Evolutionary conservation across 441 rosid genomes (phyloP).

Genomic region (Daphne laureola): DNA sequence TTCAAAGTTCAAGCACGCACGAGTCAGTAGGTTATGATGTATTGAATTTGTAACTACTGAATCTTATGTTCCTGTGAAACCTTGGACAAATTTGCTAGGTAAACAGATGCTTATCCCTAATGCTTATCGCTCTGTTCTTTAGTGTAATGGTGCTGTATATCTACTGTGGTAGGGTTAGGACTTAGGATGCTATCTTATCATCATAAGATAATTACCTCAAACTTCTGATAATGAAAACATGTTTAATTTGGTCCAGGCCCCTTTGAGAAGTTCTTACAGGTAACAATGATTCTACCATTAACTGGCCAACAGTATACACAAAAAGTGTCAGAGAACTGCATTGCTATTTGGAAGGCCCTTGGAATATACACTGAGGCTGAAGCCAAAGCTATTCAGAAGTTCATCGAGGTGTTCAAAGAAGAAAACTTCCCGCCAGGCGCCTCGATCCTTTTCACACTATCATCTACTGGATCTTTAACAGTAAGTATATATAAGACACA

Average conservation of each 20-base stretch:
- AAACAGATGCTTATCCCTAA: too few species aligned
- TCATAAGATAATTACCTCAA: not conserved
- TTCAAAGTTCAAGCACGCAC: too few species aligned
- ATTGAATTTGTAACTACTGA: too few species aligned
- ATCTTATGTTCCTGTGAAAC: too few species aligned
- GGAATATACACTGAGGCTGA: conserved; percentile 68
- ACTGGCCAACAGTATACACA: conserved; percentile 69
- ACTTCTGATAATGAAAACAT: not conserved
- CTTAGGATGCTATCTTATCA: too few species aligned
- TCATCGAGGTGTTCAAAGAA: conserved; percentile 47
- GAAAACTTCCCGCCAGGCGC: conserved; percentile 63
- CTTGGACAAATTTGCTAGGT: too few species aligned
- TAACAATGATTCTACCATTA: conserved; percentile 74
- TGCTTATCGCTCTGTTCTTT: too few species aligned
- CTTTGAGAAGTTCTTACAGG: conserved; percentile 60
- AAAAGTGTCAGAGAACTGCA: conserved; percentile 75
- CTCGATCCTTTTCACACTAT: conserved; percentile 64
- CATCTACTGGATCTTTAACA: conserved; percentile 43
- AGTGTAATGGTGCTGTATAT: too few species aligned
- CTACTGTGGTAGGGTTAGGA: too few species aligned
- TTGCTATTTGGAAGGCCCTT: conserved; percentile 55
- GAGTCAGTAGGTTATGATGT: too few species aligned
- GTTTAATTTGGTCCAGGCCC: conserved; percentile 26
- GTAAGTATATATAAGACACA: conserved; percentile 22
- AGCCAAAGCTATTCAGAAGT: conserved; percentile 62